Conservation (phyloP, 2,329 filamentous ascomycete genomes). For the Pseudocercospora fijiensis region DNA sequence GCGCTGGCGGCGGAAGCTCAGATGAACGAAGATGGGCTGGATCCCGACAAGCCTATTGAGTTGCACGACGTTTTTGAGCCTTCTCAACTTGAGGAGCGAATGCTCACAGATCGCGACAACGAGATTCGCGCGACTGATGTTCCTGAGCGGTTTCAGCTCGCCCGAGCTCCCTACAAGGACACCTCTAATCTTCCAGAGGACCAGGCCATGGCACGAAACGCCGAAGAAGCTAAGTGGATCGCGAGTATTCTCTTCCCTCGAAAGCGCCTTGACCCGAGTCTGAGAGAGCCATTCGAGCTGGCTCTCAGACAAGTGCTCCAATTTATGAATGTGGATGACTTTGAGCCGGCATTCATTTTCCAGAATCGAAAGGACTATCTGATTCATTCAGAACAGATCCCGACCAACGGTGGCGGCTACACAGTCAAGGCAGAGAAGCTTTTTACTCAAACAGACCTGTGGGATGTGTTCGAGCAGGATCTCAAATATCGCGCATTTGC, state of each 20-base stretch:
- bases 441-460: slow-evolving; percentile 86
- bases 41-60: slow-evolving; percentile 80
- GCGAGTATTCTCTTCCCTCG: slow-evolving; percentile 85
- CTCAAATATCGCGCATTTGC: slow-evolving; percentile 91
- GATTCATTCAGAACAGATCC: slow-evolving; percentile 78
- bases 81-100: slow-evolving; percentile 87
- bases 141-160: slow-evolving; percentile 90
- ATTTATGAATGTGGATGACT: slow-evolving; percentile 91
- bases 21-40: slow-evolving; percentile 71
- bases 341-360: slow-evolving; percentile 96
- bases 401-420: slow-evolving; percentile 68
- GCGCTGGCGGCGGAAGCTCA: slow-evolving; percentile 85
- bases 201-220: slow-evolving; percentile 61
- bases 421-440: slow-evolving; percentile 80
- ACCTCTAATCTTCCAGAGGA: slow-evolving; percentile 72
- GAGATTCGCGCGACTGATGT: slow-evolving; percentile 83
- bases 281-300: slow-evolving; percentile 79
- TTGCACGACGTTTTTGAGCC: slow-evolving; percentile 98
- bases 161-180: slow-evolving; percentile 83
- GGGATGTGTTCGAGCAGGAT: slow-evolving; percentile 92
- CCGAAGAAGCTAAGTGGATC: slow-evolving; percentile 90
- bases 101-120: slow-evolving; percentile 94
- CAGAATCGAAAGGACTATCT: slow-evolving; percentile 98
- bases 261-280: slow-evolving; percentile 67
- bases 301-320: slow-evolving; percentile 89